Conservation (phyloP, 2,329 filamentous ascomycete genomes). For the Phaeosphaeria sp. region DNA sequence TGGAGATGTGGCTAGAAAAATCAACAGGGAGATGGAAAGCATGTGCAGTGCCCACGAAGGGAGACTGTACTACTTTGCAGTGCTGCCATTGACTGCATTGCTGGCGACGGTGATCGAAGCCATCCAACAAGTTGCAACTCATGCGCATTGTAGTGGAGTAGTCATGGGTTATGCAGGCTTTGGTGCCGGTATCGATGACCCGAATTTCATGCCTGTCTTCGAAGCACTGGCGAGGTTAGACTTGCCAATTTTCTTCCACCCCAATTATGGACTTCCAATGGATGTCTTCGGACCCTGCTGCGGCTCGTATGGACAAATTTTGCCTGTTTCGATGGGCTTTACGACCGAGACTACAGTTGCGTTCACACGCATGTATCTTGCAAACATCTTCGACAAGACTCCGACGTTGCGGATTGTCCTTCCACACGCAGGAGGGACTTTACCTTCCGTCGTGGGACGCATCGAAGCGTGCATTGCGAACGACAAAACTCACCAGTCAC, state of each 20-base stretch:
- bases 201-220: not conserved
- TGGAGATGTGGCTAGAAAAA: not conserved
- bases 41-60: not conserved
- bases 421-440: not conserved
- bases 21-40: not conserved
- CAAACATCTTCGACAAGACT: not conserved
- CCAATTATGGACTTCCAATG: not conserved
- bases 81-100: not conserved
- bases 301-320: not conserved
- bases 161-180: conserved; percentile 3
- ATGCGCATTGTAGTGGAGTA: not conserved
- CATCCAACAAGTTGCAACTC: not conserved
- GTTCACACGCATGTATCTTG: not conserved
- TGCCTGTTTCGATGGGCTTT: not conserved
- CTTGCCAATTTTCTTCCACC: not conserved
- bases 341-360: not conserved
- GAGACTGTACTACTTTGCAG: not conserved
- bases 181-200: conserved; percentile 1
- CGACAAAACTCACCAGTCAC: not conserved
- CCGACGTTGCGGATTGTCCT: not conserved
- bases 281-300: conserved; percentile 1
- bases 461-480: conserved; percentile 2
- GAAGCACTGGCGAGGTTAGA: not conserved
- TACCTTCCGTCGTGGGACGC: not conserved
- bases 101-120: not conserved